Conservation (phyloP, 306 rosid genomes). For the Cyclanthera cordifolia region DNA sequence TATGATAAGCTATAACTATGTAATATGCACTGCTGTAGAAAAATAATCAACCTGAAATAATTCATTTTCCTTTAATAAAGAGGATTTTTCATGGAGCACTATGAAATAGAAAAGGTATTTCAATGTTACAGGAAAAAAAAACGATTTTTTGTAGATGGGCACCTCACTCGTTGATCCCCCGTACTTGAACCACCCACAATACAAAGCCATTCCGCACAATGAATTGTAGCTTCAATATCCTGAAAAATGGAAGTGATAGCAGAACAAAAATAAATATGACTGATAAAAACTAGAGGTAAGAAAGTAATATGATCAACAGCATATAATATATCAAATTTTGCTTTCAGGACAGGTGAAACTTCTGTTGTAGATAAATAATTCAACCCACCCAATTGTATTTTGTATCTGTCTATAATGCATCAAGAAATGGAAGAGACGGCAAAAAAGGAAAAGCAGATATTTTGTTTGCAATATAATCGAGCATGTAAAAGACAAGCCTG, state of each 20-base stretch:
- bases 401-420: not conserved
- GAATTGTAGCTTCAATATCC: slow-evolving; percentile 99
- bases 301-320: slow-evolving; percentile 14
- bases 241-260: slow-evolving; percentile 39
- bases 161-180: slow-evolving; percentile 86
- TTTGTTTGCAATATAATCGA: not conserved
- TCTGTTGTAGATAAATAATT: not conserved
- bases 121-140: too few species aligned
- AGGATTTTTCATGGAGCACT: too few species aligned
- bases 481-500: not conserved
- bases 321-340: not conserved
- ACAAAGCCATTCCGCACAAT: slow-evolving; percentile 99
- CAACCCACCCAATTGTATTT: not conserved
- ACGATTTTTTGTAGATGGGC: slow-evolving; percentile 14
- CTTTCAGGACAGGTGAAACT: not conserved
- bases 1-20: not conserved
- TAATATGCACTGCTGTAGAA: too few species aligned
- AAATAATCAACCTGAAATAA: too few species aligned
- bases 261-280: slow-evolving; percentile 28
- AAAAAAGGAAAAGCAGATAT: not conserved
- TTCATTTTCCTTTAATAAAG: too few species aligned
- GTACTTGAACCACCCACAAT: slow-evolving; percentile 96
- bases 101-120: too few species aligned
- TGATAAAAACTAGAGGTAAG: slow-evolving; percentile 21
- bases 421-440: not conserved